Base-by-base conservation (phyloP, 2,329 filamentous ascomycete genomes). In the Diaporthe ilicicola region DNA sequence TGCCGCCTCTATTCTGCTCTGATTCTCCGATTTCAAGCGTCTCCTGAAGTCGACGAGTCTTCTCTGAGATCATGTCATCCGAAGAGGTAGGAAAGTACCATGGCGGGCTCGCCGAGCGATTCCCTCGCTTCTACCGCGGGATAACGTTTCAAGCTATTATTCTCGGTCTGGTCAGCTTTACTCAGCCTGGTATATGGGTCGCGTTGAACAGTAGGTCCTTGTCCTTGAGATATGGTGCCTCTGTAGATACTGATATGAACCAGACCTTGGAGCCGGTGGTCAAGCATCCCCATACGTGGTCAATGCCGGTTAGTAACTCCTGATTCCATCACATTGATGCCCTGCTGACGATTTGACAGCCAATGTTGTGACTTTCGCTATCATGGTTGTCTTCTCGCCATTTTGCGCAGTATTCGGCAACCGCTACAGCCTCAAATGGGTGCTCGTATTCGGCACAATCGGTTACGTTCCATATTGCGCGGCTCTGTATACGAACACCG, bases 401-500 rank as follows among this genome's bases (percentile, higher is more conserved):
- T 37, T 72, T 24, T 70, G 65, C 39, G 54, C 67, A 15, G 50
- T 70, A 6, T 48, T 72, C 8, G 70, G 66, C 34, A 72, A 70
- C 32, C 69, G 56, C 0, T 56, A 55, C 24, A 69, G 78, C 5
- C 77, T 75, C 2, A 77, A 79, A 62, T 80, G 78, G 78, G 80
- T 80, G 32, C 75, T 80, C 22, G 73, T 80, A 3, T 75, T 80
- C 22, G 78, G 78, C 10, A 82, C 83, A 0, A 74, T 84, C 2
- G 84, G 84, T 4, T 85, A 82, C 64, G 80, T 81, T 0, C 80
- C 82, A 0, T 85, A 84, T 71, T 83, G 81, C n/a, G 83, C 83
- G 0, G 77, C 82, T 0, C 73, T 85, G 19, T 85, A 85, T 42
- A 77, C 80, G n/a, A 85, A 85, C 73, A 85, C 83, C 70, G 78